These are phyloP conservation scores for Musa itinerans DNA, from an alignment of 176 grass and related monocot species.

Conservation along the genomic window DNA sequence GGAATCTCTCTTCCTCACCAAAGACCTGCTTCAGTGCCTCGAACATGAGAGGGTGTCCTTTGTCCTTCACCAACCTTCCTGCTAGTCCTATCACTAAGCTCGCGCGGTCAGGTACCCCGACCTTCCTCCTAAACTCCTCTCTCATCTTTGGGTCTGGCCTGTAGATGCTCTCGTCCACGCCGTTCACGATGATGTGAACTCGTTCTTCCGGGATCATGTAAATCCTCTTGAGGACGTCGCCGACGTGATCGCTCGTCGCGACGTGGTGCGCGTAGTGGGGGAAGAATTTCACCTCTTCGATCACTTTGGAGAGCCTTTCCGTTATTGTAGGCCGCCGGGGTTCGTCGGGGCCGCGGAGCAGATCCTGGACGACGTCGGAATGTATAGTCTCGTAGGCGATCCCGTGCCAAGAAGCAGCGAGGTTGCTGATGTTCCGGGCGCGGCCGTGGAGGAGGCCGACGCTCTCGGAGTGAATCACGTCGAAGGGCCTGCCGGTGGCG, in stretches of 20 bases:
- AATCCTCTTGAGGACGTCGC: conserved; percentile 42
- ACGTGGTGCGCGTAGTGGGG: conserved; percentile 40
- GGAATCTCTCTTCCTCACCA: conserved; percentile 22
- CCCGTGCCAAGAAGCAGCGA: conserved; percentile 44
- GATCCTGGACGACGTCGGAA: conserved; percentile 45
- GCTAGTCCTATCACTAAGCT: conserved; percentile 34
- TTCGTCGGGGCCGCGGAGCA: conserved; percentile 10
- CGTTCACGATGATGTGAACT: conserved; percentile 48
- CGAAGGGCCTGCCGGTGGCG: conserved; percentile 23
- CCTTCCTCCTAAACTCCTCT: conserved; percentile 26
- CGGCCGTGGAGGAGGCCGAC: conserved; percentile 37
- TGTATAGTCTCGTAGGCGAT: conserved; percentile 53
- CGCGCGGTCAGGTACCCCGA: conserved; percentile 23
- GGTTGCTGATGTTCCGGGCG: conserved; percentile 29
- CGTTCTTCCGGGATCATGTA: conserved; percentile 48
- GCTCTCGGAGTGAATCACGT: conserved; percentile 42
- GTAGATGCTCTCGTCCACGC: conserved; percentile 31
- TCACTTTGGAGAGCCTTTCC: conserved; percentile 30
- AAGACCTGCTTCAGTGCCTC: conserved; percentile 37
- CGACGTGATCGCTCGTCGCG: conserved; percentile 43
- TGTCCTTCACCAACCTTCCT: conserved; percentile 43
- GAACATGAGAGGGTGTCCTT: conserved; percentile 45
- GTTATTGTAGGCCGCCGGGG: conserved; percentile 9
- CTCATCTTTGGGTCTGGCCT: conserved; percentile 7
- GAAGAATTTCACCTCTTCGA: conserved; percentile 48